Conservation (phyloP, 106 monocot species). For the Dioscorea zingiberensis region DNA sequence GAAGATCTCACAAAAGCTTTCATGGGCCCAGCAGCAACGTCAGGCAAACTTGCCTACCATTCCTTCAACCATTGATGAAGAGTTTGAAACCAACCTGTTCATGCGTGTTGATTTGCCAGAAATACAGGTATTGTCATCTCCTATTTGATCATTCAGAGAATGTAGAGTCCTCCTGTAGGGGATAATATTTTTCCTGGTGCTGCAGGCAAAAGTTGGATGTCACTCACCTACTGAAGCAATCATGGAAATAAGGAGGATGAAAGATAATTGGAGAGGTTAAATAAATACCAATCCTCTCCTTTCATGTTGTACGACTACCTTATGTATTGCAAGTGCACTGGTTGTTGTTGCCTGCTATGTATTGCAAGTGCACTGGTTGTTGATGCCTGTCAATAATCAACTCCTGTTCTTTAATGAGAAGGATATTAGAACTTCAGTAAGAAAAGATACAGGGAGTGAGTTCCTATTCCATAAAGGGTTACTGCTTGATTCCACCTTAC, state of each 20-base stretch:
- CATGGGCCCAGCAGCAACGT: slow-evolving; percentile 69
- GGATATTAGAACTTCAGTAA: too few species aligned
- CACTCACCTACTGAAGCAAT: slow-evolving; percentile 27
- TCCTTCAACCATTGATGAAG: slow-evolving; percentile 85
- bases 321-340: too few species aligned
- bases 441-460: too few species aligned
- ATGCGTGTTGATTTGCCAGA: slow-evolving; percentile 89
- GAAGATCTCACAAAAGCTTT: slow-evolving; percentile 60
- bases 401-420: too few species aligned
- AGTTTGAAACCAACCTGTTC: slow-evolving; percentile 92
- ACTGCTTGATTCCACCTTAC: too few species aligned
- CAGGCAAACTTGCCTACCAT: slow-evolving; percentile 60
- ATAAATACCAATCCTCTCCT: too few species aligned
- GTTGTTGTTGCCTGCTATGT: too few species aligned
- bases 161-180: background rate
- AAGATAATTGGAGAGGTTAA: slow-evolving; percentile 54
- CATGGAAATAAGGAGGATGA: slow-evolving; percentile 29
- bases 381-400: too few species aligned
- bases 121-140: slow-evolving; percentile 45
- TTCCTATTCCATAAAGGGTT: too few species aligned
- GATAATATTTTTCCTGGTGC: too few species aligned
- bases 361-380: too few species aligned
- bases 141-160: background rate
- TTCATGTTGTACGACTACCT: too few species aligned
- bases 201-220: slow-evolving; percentile 32